Base-by-base conservation (phyloP, 164 flowering plant genomes). In the Paratinospora sagittata region DNA sequence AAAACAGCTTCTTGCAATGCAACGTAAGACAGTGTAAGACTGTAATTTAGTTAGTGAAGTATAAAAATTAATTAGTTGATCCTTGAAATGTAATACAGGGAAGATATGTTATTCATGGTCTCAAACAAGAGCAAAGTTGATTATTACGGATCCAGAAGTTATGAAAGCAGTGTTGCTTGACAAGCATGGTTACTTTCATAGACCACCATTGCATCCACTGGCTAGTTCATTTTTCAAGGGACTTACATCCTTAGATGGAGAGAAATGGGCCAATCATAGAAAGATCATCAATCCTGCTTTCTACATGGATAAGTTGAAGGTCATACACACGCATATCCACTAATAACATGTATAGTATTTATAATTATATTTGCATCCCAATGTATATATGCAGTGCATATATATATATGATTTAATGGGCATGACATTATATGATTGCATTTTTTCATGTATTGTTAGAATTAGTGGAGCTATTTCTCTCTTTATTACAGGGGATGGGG, bases 251-350 rank as follows among this genome's bases (percentile, higher is more conserved):
- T 63, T 70, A 45, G 82, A 85, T 45, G 79, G 85, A 16, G 80
- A 85, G 47, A 68, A 77, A 71, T 86, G 89, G 90, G 79, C 81
- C 24, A 78, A 68, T 19, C 87, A 70, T 65, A 72, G 85, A 75
- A 76, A 67, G 72, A 36, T 84, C 3, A 52, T 86, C 0, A 70
- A 67, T 11, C 88, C 85, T 16, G 85, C 88, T 24, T 87, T 87
- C 68, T 84, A 84, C 72, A 30, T 41, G 0, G 84, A 85, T 23
- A 87, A 82, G 55, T 63, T 87, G 57, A 84, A 85, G 88, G 86
- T 82, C 17, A 0, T 14, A 30, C 34, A 30, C 4, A n/a, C n/a
- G n/a, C n/a, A n/a, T n/a, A n/a, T 4, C 34, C 34, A 30, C 34
- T 30, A 30, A 4, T 30, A 30, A 30, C 34, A 30, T n/a, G n/a